Evolutionary conservation across 129 eudicot species (phyloP).

Genomic region (Tagetes patula): DNA sequence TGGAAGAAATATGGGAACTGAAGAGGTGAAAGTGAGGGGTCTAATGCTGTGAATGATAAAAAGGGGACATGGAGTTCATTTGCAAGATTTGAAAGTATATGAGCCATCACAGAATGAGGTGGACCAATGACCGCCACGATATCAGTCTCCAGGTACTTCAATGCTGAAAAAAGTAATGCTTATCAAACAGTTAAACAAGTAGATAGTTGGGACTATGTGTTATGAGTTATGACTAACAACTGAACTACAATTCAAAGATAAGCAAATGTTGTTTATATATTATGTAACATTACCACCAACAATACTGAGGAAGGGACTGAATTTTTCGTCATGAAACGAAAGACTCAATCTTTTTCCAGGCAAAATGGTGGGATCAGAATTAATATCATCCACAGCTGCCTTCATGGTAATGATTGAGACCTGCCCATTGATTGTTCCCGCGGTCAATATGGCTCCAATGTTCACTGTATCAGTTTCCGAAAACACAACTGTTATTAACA

Average conservation of each 20-base stretch:
- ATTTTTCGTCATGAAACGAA: conserved; percentile 64
- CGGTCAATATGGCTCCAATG: conserved; percentile 70
- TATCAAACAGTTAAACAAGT: conserved; percentile 20
- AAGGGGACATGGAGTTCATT: conserved; percentile 82
- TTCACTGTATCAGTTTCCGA: conserved; percentile 40
- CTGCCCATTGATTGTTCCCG: conserved; percentile 50
- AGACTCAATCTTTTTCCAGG: conserved; percentile 51
- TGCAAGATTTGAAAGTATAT: conserved; percentile 80
- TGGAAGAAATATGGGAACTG: conserved; percentile 84
- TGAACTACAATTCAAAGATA: not conserved
- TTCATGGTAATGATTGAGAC: conserved; percentile 70
- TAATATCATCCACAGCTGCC: conserved; percentile 80
- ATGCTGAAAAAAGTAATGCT: conserved; percentile 42
- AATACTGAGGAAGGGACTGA: conserved; percentile 72
- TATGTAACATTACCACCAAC: conserved; percentile 56
- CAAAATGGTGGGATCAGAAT: conserved; percentile 70
- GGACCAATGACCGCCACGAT: conserved; percentile 87
- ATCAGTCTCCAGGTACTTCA: conserved; percentile 68
- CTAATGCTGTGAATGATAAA: conserved; percentile 88
- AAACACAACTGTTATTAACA: not conserved
- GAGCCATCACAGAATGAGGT: conserved; percentile 76
- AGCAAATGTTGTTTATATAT: no score
- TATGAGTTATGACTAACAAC: no score
- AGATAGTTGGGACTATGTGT: not conserved
- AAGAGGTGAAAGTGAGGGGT: conserved; percentile 79